These are phyloP conservation scores for Peronospora tabacina DNA, from an alignment of 352 stramenopile species.

Conservation along the genomic window DNA sequence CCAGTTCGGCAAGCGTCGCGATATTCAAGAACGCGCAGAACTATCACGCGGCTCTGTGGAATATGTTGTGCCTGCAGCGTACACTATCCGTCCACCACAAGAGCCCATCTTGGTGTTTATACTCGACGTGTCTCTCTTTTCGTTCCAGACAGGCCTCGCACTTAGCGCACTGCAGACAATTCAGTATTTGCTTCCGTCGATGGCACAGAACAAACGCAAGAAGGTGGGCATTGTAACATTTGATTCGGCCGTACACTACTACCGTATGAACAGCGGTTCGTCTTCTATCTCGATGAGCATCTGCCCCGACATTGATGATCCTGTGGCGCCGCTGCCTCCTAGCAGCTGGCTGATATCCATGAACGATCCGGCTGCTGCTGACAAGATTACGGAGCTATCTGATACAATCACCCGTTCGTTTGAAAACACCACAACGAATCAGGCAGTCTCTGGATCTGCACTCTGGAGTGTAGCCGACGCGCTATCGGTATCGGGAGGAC, in stretches of 20 bases:
- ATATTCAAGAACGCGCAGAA: conserved; percentile 73
- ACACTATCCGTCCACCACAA: conserved; percentile 73
- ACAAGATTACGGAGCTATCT: conserved; percentile 60
- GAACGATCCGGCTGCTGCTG: conserved; percentile 58
- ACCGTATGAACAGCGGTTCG: conserved; percentile 59
- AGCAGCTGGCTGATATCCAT: conserved; percentile 79
- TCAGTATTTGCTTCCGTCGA: conserved; percentile 63
- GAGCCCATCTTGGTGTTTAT: conserved; percentile 85
- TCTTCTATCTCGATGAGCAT: conserved; percentile 67
- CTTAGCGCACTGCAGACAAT: conserved; percentile 62
- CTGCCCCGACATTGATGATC: conserved; percentile 76
- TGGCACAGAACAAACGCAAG: conserved; percentile 75
- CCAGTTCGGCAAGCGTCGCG: conserved; percentile 72
- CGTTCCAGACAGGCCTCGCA: conserved; percentile 68
- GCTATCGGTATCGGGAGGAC: conserved; percentile 48
- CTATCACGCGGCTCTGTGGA: conserved; percentile 79
- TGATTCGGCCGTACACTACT: conserved; percentile 78
- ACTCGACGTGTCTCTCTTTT: conserved; percentile 81
- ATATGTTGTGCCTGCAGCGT: conserved; percentile 76
- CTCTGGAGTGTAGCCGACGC: conserved; percentile 75
- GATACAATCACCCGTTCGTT: conserved; percentile 68
- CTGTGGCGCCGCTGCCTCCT: conserved; percentile 57
- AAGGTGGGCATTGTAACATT: conserved; percentile 88
- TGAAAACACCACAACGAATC: conserved; percentile 65
- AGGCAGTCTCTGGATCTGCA: conserved; percentile 65